These are phyloP conservation scores for Trichoderma sp. DNA, from an alignment of 2,329 filamentous ascomycete species.

Conservation along the genomic window DNA sequence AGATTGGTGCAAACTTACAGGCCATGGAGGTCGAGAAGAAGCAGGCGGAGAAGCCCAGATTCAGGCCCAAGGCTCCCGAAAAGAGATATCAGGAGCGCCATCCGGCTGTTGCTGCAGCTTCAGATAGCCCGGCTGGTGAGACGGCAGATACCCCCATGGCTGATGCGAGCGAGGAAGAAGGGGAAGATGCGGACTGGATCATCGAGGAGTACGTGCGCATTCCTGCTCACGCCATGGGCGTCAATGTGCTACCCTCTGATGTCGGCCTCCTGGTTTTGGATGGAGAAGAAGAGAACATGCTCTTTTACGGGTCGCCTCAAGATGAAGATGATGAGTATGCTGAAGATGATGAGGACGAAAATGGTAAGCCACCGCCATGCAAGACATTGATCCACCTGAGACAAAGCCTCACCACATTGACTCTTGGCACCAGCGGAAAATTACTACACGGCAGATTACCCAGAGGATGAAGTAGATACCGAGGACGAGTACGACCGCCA, in stretches of 20 bases:
- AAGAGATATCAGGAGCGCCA: conserved; percentile 60
- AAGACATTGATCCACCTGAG: background rate
- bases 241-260: conserved; percentile 51
- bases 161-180: conserved; percentile 49
- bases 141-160: conserved; percentile 42
- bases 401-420: conserved; percentile 20
- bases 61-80: conserved; percentile 59
- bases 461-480: conserved; percentile 74
- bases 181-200: conserved; percentile 61
- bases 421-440: conserved; percentile 62
- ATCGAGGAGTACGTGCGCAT: conserved; percentile 67
- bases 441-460: conserved; percentile 78
- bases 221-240: conserved; percentile 53
- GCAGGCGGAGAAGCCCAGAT: conserved; percentile 44
- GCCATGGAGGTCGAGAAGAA: conserved; percentile 49
- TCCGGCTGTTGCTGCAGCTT: conserved; percentile 41
- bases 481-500: conserved; percentile 59
- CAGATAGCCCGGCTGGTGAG: background rate
- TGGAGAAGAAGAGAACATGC: conserved; percentile 59
- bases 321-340: conserved; percentile 63
- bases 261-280: conserved; percentile 61
- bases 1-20: conserved; percentile 58
- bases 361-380: conserved; percentile 51
- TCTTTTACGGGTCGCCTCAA: conserved; percentile 62
- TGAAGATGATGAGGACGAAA: conserved; percentile 66